Evolutionary conservation across 2,329 filamentous ascomycete species (phyloP).

Genomic region (Ophiostoma montium): DNA sequence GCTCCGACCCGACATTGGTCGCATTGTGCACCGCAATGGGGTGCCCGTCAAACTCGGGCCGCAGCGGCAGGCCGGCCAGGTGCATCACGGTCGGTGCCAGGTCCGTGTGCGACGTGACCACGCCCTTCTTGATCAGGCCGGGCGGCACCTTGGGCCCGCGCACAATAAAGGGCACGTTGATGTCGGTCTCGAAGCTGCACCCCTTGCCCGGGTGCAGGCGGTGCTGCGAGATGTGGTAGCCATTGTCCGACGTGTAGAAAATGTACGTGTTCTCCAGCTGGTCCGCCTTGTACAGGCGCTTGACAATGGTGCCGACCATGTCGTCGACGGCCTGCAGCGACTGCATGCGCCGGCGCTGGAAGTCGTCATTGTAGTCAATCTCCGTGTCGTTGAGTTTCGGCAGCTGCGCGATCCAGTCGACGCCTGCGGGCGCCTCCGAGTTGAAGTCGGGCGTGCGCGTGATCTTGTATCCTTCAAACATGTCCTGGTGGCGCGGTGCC

Average conservation of each 20-base stretch:
- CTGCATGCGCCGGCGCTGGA: slow-evolving; percentile 35
- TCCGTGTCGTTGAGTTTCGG: slow-evolving; percentile 25
- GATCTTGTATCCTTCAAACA: slow-evolving; percentile 44
- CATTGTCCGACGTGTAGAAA: slow-evolving; percentile 39
- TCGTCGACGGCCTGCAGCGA: slow-evolving; percentile 40
- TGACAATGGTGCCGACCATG: slow-evolving; percentile 32
- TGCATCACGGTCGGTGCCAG: slow-evolving; percentile 44
- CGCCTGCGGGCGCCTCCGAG: slow-evolving; percentile 33
- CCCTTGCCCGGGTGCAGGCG: slow-evolving; percentile 42
- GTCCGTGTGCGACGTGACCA: slow-evolving; percentile 45
- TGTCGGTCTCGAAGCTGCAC: slow-evolving; percentile 43
- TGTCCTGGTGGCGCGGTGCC: slow-evolving; percentile 42
- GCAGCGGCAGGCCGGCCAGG: slow-evolving; percentile 23
- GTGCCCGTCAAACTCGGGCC: slow-evolving; percentile 38
- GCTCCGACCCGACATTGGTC: slow-evolving; percentile 27
- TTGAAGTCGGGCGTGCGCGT: slow-evolving; percentile 54
- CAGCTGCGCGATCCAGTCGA: slow-evolving; percentile 30
- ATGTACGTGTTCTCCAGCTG: slow-evolving; percentile 47
- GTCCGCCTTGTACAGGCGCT: slow-evolving; percentile 30
- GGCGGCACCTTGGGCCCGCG: slow-evolving; percentile 27
- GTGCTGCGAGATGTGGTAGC: slow-evolving; percentile 44
- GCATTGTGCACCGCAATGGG: slow-evolving; percentile 26
- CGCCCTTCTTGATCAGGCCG: slow-evolving; percentile 23
- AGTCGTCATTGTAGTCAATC: slow-evolving; percentile 34
- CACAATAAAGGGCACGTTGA: slow-evolving; percentile 20